A percentile compares a stretch with the other conserved stretches of the same genome.
Conservation (phyloP, 164 flowering plant genomes). For the Nymphaea thermarum region DNA sequence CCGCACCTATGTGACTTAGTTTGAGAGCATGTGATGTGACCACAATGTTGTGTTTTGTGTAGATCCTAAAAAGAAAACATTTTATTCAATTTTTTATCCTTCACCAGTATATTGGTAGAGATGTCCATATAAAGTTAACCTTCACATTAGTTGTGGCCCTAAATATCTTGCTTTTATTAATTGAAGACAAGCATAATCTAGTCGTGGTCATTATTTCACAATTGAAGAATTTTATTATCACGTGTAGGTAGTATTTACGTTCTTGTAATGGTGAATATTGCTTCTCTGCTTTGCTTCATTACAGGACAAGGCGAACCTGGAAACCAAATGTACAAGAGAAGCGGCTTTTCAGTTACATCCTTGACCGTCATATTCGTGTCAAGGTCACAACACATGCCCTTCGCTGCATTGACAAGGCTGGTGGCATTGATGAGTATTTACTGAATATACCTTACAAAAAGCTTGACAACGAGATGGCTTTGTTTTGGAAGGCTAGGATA, state of each 20-base stretch:
- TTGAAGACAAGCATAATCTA: background rate
- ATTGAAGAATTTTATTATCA: too few species aligned
- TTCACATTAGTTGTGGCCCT: background rate
- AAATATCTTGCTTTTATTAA: background rate
- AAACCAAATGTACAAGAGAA: conserved; percentile 58
- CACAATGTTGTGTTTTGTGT: too few species aligned
- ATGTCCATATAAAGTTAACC: background rate
- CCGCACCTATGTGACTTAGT: too few species aligned
- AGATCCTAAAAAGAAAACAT: too few species aligned
- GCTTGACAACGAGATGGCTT: conserved; percentile 25
- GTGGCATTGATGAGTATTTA: conserved; percentile 43
- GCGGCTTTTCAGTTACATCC: conserved; percentile 51
- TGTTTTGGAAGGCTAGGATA: conserved; percentile 23
- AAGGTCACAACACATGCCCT: conserved; percentile 69
- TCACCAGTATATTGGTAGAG: too few species aligned
- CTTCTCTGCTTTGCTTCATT: background rate
- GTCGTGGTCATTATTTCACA: background rate
- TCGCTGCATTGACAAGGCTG: conserved; percentile 76
- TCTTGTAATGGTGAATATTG: background rate
- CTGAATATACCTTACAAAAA: conserved; percentile 23
- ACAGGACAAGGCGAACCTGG: conserved; percentile 56
- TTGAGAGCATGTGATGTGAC: too few species aligned
- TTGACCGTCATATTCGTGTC: conserved; percentile 49
- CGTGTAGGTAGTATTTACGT: background rate
- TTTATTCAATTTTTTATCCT: too few species aligned